Base-by-base conservation (phyloP, 2,329 filamentous ascomycete species). In the Diaporthe capsici region DNA sequence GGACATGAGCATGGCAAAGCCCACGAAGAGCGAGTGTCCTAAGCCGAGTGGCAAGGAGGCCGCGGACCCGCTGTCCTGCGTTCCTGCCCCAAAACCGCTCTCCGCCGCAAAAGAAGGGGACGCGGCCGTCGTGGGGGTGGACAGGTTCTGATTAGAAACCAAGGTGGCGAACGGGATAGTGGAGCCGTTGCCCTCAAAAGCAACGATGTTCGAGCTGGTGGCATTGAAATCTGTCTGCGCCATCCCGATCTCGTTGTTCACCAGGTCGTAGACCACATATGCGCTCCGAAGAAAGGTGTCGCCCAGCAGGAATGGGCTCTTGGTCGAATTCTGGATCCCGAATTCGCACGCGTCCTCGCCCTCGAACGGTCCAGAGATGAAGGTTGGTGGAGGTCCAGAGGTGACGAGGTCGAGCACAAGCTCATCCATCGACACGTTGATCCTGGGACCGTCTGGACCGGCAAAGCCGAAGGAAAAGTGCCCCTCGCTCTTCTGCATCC, bases 231-330 rank as follows among this genome's bases (percentile, higher is more conserved):
- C 84, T 15, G 90, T 90, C 22, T 85, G 83, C 5, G 90, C 90
- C 28, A 92, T 82, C 25, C 81, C 89, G 73, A 92, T 84, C 79
- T 91, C 84, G 80, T 91, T 89, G 81, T 91, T 91, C 70, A 87
- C 85, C 28, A 91, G 82, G 77, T 92, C 90, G 77, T 91, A 92
- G 10, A 91, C 89, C 8, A 91, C 88, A 76, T 91, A 92, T 1
- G 90, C 90, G 1, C 89, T 91, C 72, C 90, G 87, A 44, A 92
- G 82, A 80, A 92, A 92, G 0, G 88, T 90, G 78, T 91, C 90
- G 58, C 90, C 90, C 13, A 92, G 85, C 57, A 91, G 83, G 78
- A 83, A 89, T 0, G 86, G 82, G 3, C 81, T 77, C 31, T 79
- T 80, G 31, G 82, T 86, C 68, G 86, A 84, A 80, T 89, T 89